phyloP scores from a whole-genome alignment of 108 stramenopile species.

The Cyclotella sp. region DNA sequence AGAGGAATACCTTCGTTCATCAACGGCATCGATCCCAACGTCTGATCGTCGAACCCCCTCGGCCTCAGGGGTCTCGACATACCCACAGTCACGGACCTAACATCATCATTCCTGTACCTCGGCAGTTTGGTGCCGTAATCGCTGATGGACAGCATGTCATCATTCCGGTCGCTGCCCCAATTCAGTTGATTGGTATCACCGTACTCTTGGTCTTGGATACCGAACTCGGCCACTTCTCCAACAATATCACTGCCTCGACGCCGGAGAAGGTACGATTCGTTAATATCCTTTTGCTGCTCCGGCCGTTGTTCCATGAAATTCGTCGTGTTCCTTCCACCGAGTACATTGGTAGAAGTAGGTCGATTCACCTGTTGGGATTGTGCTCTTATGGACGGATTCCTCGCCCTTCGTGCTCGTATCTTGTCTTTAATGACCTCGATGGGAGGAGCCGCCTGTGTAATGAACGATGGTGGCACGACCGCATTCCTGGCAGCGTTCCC shows the following conservation, averaged over 20 bases:
- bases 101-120: background rate
- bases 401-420: constrained; percentile 24
- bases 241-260: background rate
- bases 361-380: background rate
- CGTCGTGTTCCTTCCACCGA: background rate
- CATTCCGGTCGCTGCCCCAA: background rate
- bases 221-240: constrained; percentile 1
- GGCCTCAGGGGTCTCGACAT: background rate
- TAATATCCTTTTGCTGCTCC: background rate
- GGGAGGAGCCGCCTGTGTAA: constrained; percentile 9
- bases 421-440: constrained; percentile 25
- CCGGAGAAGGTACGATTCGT: background rate
- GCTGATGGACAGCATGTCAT: background rate
- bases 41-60: background rate
- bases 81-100: background rate
- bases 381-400: constrained; percentile 6
- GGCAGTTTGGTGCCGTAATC: background rate
- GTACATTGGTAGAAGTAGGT: background rate
- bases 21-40: constrained; percentile 12
- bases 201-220: constrained; percentile 5
- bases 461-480: background rate
- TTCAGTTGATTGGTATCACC: background rate
- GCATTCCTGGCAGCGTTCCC: background rate
- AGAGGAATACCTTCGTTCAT: background rate
- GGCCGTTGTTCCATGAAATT: background rate